These are phyloP conservation scores for Pythium dissotocum DNA, from an alignment of 352 stramenopile species.

Conservation along the genomic window DNA sequence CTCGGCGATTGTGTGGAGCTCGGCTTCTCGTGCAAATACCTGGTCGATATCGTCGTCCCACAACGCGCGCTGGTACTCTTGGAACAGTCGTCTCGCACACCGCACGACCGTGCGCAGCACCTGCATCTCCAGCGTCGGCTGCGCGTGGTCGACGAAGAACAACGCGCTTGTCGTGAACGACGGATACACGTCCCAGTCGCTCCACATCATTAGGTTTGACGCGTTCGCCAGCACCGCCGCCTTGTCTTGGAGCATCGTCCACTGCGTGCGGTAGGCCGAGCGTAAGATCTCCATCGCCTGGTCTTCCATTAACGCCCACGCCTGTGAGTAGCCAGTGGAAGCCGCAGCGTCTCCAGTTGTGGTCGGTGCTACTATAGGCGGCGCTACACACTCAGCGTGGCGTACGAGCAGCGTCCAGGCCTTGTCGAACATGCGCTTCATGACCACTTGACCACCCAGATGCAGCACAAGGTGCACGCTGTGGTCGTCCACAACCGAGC, in stretches of 20 bases:
- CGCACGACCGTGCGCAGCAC: constrained; percentile 64
- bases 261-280: constrained; percentile 70
- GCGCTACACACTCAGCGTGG: constrained; percentile 34
- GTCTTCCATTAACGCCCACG: constrained; percentile 51
- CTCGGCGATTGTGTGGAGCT: constrained; percentile 36
- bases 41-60: constrained; percentile 72
- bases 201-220: constrained; percentile 86
- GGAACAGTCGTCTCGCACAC: constrained; percentile 59
- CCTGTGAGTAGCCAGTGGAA: not conserved
- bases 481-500: constrained; percentile 34
- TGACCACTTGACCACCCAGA: constrained; percentile 66
- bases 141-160: constrained; percentile 61
- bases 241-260: constrained; percentile 47
- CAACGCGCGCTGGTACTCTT: constrained; percentile 79
- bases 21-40: constrained; percentile 37
- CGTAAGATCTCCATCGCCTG: constrained; percentile 53
- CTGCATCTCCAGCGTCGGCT: constrained; percentile 79
- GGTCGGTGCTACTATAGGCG: constrained; percentile 8
- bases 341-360: not conserved
- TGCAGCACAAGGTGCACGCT: constrained; percentile 54
- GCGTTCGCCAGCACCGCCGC: constrained; percentile 59
- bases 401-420: constrained; percentile 59
- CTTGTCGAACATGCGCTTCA: constrained; percentile 73
- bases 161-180: constrained; percentile 51
- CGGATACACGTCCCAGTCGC: constrained; percentile 71